phyloP scores from a whole-genome alignment of 257 asterid genomes.

The Parsonsia alboflavescens region DNA sequence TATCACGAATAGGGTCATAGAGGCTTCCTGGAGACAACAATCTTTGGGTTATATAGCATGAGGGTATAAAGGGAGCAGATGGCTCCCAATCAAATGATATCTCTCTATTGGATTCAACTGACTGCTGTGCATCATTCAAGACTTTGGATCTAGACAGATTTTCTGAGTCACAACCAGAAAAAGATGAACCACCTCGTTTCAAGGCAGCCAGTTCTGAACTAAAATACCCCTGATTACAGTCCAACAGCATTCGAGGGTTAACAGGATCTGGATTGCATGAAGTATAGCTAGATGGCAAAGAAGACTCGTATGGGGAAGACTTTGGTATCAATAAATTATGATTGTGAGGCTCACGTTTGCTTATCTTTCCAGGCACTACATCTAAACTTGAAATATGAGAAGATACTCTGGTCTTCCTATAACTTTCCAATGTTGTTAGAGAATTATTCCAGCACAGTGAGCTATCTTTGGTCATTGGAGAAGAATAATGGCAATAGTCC shows the following conservation, averaged over 20 bases:
- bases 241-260: slow-evolving; percentile 30
- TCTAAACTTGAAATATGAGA: slow-evolving; percentile 27
- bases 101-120: slow-evolving; percentile 26
- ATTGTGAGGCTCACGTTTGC: slow-evolving; percentile 21
- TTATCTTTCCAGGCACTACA: slow-evolving; percentile 24
- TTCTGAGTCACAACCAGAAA: slow-evolving; percentile 43
- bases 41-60: slow-evolving; percentile 45
- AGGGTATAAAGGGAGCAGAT: slow-evolving; percentile 68
- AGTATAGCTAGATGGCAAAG: slow-evolving; percentile 41
- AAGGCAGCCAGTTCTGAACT: slow-evolving; percentile 42
- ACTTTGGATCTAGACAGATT: slow-evolving; percentile 23
- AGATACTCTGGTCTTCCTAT: slow-evolving; percentile 23
- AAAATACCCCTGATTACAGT: slow-evolving; percentile 30
- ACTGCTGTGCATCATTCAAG: slow-evolving; percentile 25
- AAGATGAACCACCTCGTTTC: slow-evolving; percentile 34
- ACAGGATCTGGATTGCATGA: slow-evolving; percentile 37
- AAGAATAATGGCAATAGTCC: slow-evolving; percentile 22
- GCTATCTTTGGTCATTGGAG: slow-evolving; percentile 34
- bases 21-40: slow-evolving; percentile 44
- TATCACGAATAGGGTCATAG: slow-evolving; percentile 45
- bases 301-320: slow-evolving; percentile 26
- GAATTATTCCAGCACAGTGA: slow-evolving; percentile 27
- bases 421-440: slow-evolving; percentile 23
- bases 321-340: slow-evolving; percentile 22
- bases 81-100: slow-evolving; percentile 64